Evolutionary conservation across 148 eudicot genomes (phyloP), one percentile per base, ranked within the genome.

Genomic region (Heliosperma pusillum): DNA sequence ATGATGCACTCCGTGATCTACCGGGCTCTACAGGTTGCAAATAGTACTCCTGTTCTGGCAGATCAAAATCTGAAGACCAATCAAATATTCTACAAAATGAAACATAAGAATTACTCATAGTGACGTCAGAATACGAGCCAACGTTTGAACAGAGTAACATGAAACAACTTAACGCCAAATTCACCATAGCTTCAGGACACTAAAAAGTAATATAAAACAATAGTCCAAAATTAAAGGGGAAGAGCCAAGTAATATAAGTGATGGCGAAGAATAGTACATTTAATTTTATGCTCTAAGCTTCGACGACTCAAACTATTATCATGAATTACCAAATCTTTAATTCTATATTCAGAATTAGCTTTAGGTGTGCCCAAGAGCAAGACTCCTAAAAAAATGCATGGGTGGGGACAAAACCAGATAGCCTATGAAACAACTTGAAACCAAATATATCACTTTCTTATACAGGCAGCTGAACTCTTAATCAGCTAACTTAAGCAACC

Each of bases 41-140:
- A 82, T 90, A 94, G 82, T 87, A 94, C 81, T 94, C 98, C 86
- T 94, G 98, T 84, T 94, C 97, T 55, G 92, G 93, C 77, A 80
- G 85, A 42, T 72, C 89, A 80, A 76, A 63, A 76, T 85, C 76
- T 52, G 90, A 77, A 57, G 96, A 90, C 80, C 89, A 72, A 83
- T 94, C 93, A 85, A 86, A 94, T 74, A 94, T 83, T 80, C 98
- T 94, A 87, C 84, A 78, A 40, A 81, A 67, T 40, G 71, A 77
- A 77, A 73, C 73, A 61, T 52, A 68, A 8, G 42, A 42, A 67
- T 76, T 45, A 80, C 67, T 72, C 77, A 58, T 27, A 81, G 77
- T 36, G 27, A 27, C 72, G 30, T 59, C 22, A 42, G 10, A 61
- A 50, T 17, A 21, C 0, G 21, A 25, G 52, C 33, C 30, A 15